Base-by-base conservation (phyloP, 331 rosid genomes). In the Saraca asoca region DNA sequence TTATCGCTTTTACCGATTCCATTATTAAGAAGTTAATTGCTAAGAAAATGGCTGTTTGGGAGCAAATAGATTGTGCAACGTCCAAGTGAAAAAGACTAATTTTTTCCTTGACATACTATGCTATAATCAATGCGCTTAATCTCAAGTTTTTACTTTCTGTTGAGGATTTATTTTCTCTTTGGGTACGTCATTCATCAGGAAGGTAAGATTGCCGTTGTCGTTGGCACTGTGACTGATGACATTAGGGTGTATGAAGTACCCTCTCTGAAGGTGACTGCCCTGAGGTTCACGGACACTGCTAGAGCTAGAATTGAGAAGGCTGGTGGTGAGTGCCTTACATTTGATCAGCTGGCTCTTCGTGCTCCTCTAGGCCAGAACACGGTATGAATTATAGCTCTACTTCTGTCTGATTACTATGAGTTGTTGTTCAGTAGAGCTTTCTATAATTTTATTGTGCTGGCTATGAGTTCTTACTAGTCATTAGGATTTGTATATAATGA, bases 181-280 rank as follows among this genome's bases (percentile, higher is more conserved):
- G 51, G 43, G 50, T 46, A 5, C 5, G 37, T 17, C n/a, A 33
- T 1, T 58, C n/a, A 33, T 1, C 51, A 82, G 82, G 88, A 83
- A 35, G 79, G 18, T 49, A 83, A 83, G 84, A 78, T 80, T 7
- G 91, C 85, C 6, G 91, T 80, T 18, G 50, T 86, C 57, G 88
- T 83, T 10, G 91, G 91, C 1, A 71, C 86, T 0, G 86, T 86
- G 41, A 83, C 91, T 0, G 91, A 86, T 12, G 88, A 86, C 61
- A 81, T 76, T 64, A 44, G 88, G 0, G 86, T 80, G 5, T 24
- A 24, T 24, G 31, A 24, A 24, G 31, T 24, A 1, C 31, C 31
- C 3, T 1, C 31, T 1, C 2, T 24, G 31, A 24, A 24, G 31
- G 31, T 24, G 2, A 24, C 31, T 24, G 31, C 31, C 31, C 31